Evolutionary conservation across 257 asterid species (phyloP).

Genomic region (Solanum etuberosum): DNA sequence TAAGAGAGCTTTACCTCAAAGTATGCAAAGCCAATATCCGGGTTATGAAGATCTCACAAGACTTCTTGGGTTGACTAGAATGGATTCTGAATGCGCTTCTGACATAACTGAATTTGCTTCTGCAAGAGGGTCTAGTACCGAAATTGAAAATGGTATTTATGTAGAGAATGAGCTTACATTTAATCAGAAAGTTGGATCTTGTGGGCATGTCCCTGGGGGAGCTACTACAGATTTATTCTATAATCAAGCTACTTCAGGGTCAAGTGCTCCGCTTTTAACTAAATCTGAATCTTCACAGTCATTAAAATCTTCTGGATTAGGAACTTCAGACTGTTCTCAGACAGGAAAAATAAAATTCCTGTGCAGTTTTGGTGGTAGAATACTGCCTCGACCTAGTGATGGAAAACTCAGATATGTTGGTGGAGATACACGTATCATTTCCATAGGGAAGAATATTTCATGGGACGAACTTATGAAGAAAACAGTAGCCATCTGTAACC

Average conservation of each 20-base stretch:
- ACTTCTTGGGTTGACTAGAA: slow-evolving; percentile 50
- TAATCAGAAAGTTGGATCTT: slow-evolving; percentile 13
- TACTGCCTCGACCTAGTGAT: slow-evolving; percentile 62
- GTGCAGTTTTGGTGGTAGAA: slow-evolving; percentile 55
- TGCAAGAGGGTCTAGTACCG: slow-evolving; percentile 36
- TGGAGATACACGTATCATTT: slow-evolving; percentile 55
- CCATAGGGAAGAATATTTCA: slow-evolving; percentile 32
- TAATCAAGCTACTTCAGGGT: slow-evolving; percentile 14
- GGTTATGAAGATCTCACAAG: slow-evolving; percentile 53
- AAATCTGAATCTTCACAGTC: slow-evolving; percentile 36
- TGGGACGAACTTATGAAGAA: slow-evolving; percentile 44
- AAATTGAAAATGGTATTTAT: slow-evolving; percentile 23
- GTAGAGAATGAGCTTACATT: slow-evolving; percentile 12
- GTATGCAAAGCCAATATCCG: slow-evolving; percentile 21
- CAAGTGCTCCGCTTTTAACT: slow-evolving; percentile 16
- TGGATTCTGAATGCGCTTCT: slow-evolving; percentile 58
- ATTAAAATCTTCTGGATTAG: slow-evolving; percentile 18
- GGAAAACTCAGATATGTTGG: slow-evolving; percentile 61
- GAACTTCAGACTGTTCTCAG: slow-evolving; percentile 38
- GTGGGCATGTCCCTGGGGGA: slow-evolving; percentile 20
- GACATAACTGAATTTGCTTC: slow-evolving; percentile 39
- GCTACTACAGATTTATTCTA: slow-evolving; percentile 10
- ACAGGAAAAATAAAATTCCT: slow-evolving; percentile 41
- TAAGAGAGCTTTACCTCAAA: slow-evolving; percentile 20
- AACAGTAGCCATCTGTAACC: slow-evolving; percentile 35